Evolutionary conservation across 768 basidiomycete genomes (phyloP).

Genomic region (Lactarius hengduanensis): DNA sequence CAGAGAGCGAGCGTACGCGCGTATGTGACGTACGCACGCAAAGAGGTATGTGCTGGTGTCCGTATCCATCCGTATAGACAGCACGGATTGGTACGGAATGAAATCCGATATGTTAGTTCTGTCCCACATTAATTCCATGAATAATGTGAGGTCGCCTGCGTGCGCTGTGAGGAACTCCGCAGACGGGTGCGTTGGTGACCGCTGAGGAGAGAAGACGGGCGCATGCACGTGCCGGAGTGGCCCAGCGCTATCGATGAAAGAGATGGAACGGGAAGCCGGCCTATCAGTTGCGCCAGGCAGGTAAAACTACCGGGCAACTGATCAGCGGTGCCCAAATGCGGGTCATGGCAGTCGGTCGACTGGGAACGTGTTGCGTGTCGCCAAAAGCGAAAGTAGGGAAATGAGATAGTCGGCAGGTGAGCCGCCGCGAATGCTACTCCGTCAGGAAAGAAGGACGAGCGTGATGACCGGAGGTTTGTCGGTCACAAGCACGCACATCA

Average conservation of each 20-base stretch:
- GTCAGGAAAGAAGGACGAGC: slow-evolving; percentile 4
- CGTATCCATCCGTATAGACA: not conserved
- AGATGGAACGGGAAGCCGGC: slow-evolving; percentile 21
- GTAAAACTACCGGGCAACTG: not conserved
- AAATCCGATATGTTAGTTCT: slow-evolving; percentile 12
- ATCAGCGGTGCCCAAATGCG: slow-evolving; percentile 14
- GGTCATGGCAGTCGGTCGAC: slow-evolving; percentile 5
- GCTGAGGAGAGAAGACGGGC: not conserved
- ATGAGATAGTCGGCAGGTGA: slow-evolving; percentile 17
- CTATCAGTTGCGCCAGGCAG: not conserved
- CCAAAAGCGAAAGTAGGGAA: slow-evolving; percentile 1
- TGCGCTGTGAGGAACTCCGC: slow-evolving; percentile 16
- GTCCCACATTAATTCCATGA: slow-evolving; percentile 21
- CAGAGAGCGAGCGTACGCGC: slow-evolving; percentile 1
- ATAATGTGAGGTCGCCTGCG: not conserved
- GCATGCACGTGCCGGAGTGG: slow-evolving; percentile 14
- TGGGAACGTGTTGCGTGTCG: slow-evolving; percentile 4
- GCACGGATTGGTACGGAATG: not conserved
- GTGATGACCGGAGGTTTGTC: slow-evolving; percentile 15
- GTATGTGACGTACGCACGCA: not conserved
- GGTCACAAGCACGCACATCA: slow-evolving; percentile 23
- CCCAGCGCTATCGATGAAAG: slow-evolving; percentile 17
- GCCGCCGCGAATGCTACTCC: slow-evolving; percentile 6
- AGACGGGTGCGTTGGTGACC: slow-evolving; percentile 4
- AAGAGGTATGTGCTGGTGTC: not conserved